These are phyloP conservation scores for Alternaria incomplexa DNA, from an alignment of 2,329 filamentous ascomycete species.

Conservation along the genomic window DNA sequence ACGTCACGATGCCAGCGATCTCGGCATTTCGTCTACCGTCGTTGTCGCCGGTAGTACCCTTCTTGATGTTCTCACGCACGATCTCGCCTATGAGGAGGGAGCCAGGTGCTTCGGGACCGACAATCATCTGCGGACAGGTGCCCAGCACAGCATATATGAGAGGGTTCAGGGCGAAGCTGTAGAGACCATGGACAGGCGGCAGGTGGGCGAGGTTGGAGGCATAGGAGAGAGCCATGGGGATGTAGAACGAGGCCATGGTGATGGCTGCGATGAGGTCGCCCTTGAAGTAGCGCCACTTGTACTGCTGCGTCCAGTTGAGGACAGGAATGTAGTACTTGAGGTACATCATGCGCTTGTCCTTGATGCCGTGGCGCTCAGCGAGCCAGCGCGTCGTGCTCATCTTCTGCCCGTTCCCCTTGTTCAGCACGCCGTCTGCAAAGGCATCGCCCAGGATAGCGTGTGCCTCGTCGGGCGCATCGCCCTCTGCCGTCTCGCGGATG, in stretches of 20 bases:
- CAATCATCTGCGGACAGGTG: conserved; percentile 89
- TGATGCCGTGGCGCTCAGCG: conserved; percentile 74
- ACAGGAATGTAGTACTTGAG: conserved; percentile 92
- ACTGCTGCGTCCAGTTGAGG: conserved; percentile 88
- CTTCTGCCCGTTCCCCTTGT: conserved; percentile 58
- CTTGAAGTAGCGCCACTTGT: conserved; percentile 78
- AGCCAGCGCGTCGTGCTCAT: conserved; percentile 76
- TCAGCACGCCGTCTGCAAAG: conserved; percentile 53
- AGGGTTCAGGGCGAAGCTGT: conserved; percentile 92
- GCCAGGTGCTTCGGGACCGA: conserved; percentile 92
- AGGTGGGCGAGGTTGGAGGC: conserved; percentile 92
- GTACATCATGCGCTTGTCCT: conserved; percentile 76
- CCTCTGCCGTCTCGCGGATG: conserved; percentile 35
- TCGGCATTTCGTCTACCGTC: conserved; percentile 76
- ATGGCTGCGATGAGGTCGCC: conserved; percentile 88
- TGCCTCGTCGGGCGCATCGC: conserved; percentile 40
- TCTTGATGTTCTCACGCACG: conserved; percentile 76
- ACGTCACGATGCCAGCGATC: conserved; percentile 86
- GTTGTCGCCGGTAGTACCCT: conserved; percentile 68
- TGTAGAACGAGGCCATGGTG: conserved; percentile 98
- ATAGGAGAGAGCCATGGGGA: conserved; percentile 94
- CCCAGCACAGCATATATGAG: conserved; percentile 90
- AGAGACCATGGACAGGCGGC: conserved; percentile 90
- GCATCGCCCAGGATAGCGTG: conserved; percentile 51
- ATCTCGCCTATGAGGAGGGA: conserved; percentile 89